These are phyloP conservation scores for Pseudonectria buxi DNA, from an alignment of 2,329 filamentous ascomycete genomes.

Conservation along the genomic window DNA sequence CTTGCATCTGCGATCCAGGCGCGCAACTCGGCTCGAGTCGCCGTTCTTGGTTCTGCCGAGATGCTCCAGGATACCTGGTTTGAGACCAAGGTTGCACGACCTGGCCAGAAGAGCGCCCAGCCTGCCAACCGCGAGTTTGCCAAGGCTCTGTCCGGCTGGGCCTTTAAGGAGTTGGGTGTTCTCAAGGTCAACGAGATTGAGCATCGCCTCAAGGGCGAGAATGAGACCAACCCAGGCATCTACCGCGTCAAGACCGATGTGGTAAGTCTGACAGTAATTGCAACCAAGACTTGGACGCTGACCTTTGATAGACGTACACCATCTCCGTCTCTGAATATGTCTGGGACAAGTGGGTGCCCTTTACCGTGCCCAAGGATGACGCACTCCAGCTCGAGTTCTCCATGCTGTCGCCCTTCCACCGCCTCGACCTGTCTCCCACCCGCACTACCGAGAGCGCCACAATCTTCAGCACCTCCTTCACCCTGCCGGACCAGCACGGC, in stretches of 20 bases:
- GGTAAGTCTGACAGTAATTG: slow-evolving; percentile 50
- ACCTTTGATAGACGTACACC: slow-evolving; percentile 59
- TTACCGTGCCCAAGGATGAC: slow-evolving; percentile 62
- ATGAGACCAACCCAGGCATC: slow-evolving; percentile 71
- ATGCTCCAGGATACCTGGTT: slow-evolving; percentile 88
- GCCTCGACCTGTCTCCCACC: slow-evolving; percentile 60
- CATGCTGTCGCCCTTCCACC: slow-evolving; percentile 98
- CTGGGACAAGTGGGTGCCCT: slow-evolving; percentile 69
- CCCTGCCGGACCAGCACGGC: slow-evolving; percentile 89
- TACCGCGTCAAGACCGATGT: slow-evolving; percentile 97
- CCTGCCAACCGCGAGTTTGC: slow-evolving; percentile 82
- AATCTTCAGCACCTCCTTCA: slow-evolving; percentile 69
- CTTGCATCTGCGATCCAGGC: slow-evolving; percentile 85
- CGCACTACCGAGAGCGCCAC: slow-evolving; percentile 58
- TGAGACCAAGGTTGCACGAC: slow-evolving; percentile 66
- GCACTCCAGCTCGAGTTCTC: slow-evolving; percentile 89
- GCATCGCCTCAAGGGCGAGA: slow-evolving; percentile 57
- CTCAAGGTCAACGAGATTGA: slow-evolving; percentile 76
- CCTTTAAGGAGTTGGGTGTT: slow-evolving; percentile 90
- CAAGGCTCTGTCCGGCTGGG: slow-evolving; percentile 82
- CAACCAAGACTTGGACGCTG: slow-evolving; percentile 11
- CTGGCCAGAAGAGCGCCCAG: slow-evolving; percentile 44
- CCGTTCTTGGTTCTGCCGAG: slow-evolving; percentile 78
- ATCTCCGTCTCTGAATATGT: slow-evolving; percentile 85
- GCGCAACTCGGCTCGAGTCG: slow-evolving; percentile 85